A percentile compares a stretch with the other conserved stretches of the same genome.
phyloP scores from a whole-genome alignment of 345 rosid genomes.

The Eutrema yunnanense region DNA sequence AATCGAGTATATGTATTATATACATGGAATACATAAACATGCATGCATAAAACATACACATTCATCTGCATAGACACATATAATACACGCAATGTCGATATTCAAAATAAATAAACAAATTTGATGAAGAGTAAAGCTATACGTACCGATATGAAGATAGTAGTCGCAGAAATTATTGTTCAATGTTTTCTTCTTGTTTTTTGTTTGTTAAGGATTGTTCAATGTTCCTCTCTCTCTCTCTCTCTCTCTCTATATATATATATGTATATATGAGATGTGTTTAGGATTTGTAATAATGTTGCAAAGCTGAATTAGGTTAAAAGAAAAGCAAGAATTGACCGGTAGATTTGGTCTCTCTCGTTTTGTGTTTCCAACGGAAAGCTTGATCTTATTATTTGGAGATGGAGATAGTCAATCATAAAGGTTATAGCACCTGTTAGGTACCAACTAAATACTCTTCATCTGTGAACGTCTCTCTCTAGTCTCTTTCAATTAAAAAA shows the following conservation, averaged over 20 bases:
- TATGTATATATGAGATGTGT: neutral
- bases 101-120: neutral
- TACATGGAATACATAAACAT: neutral
- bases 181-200: neutral
- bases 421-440: constrained; percentile 18
- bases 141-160: constrained; percentile 19
- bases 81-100: neutral
- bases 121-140: neutral
- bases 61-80: neutral
- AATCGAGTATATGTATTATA: neutral
- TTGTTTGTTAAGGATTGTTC: neutral
- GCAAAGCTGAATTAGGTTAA: constrained; percentile 10
- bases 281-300: neutral
- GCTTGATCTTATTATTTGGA: neutral
- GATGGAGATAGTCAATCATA: neutral
- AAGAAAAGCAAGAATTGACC: constrained; percentile 23
- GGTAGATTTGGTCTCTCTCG: constrained; percentile 27
- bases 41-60: neutral
- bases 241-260: neutral
- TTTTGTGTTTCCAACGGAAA: constrained; percentile 10
- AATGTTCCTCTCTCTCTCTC: neutral
- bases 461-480: neutral
- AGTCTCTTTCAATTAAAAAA: no score
- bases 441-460: constrained; percentile 30
- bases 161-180: constrained; percentile 1